A percentile compares a stretch with the other conserved stretches of the same genome.
phyloP scores from a whole-genome alignment of 345 rosid genomes.

The Camelina neglecta region DNA sequence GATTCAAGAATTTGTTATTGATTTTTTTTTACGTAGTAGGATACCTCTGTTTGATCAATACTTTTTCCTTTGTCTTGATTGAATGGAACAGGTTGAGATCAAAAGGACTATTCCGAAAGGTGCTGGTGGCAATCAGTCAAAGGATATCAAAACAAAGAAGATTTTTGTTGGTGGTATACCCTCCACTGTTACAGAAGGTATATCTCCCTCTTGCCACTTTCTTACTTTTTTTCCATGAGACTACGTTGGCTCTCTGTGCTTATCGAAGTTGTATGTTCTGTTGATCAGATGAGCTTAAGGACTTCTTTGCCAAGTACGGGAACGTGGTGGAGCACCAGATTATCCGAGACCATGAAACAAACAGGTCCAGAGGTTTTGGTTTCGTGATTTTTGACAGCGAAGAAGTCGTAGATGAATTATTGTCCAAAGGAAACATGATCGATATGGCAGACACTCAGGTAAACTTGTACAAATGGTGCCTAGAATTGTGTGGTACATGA shows the following conservation, averaged over 20 bases:
- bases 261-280: constrained; percentile 8
- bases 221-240: constrained; percentile 7
- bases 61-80: not conserved
- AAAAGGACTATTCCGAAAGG: constrained; percentile 95
- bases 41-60: not conserved
- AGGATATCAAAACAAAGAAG: constrained; percentile 85
- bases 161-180: constrained; percentile 97
- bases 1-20: too few species aligned
- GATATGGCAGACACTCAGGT: constrained; percentile 97
- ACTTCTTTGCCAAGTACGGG: constrained; percentile 82
- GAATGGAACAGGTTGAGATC: constrained; percentile 76
- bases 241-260: not conserved
- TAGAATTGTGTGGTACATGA: constrained; percentile 11
- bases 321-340: constrained; percentile 83
- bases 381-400: constrained; percentile 89
- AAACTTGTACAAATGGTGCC: constrained; percentile 48
- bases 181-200: constrained; percentile 75
- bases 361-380: constrained; percentile 91
- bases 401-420: constrained; percentile 77
- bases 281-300: constrained; percentile 75
- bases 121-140: constrained; percentile 57
- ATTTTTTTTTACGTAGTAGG: too few species aligned
- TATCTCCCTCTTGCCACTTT: not conserved
- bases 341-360: constrained; percentile 89
- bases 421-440: constrained; percentile 88